Evolutionary conservation across 345 rosid genomes (phyloP).

Genomic region (Dimocarpus longan): DNA sequence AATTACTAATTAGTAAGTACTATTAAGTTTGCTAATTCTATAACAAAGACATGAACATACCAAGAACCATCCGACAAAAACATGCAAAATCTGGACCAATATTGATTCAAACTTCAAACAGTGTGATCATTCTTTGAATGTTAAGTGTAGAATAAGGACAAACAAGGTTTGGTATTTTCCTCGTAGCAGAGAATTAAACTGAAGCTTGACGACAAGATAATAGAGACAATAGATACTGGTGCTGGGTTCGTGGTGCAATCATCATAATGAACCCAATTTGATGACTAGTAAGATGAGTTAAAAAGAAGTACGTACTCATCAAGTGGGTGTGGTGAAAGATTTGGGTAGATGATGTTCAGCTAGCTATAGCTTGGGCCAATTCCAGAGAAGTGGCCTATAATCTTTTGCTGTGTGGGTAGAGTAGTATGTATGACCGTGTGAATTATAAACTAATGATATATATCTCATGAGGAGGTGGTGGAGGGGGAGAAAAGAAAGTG

Average conservation of each 20-base stretch:
- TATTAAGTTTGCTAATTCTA: neutral
- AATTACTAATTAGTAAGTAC: neutral
- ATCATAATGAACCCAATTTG: slow-evolving; percentile 26
- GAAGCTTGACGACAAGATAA: slow-evolving; percentile 33
- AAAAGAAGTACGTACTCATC: slow-evolving; percentile 6
- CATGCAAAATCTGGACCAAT: neutral
- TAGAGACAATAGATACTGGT: slow-evolving; percentile 34
- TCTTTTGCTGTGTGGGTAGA: neutral
- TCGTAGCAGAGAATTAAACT: slow-evolving; percentile 29
- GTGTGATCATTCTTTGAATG: neutral
- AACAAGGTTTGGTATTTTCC: slow-evolving; percentile 18
- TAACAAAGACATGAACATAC: slow-evolving; percentile 14
- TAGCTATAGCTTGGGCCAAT: neutral
- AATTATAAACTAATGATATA: slow-evolving; percentile 3
- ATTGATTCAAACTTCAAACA: slow-evolving; percentile 13
- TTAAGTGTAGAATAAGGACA: slow-evolving; percentile 13
- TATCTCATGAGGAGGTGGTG: slow-evolving; percentile 1
- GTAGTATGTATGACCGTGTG: neutral
- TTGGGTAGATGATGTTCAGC: neutral
- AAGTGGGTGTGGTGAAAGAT: slow-evolving; percentile 10
- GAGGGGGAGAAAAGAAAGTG: neutral
- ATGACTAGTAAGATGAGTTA: slow-evolving; percentile 20
- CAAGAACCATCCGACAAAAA: slow-evolving; percentile 7
- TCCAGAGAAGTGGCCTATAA: slow-evolving; percentile 33
- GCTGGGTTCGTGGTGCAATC: slow-evolving; percentile 26